phyloP scores from a whole-genome alignment of 306 rosid genomes.

The Vigna mungo region DNA sequence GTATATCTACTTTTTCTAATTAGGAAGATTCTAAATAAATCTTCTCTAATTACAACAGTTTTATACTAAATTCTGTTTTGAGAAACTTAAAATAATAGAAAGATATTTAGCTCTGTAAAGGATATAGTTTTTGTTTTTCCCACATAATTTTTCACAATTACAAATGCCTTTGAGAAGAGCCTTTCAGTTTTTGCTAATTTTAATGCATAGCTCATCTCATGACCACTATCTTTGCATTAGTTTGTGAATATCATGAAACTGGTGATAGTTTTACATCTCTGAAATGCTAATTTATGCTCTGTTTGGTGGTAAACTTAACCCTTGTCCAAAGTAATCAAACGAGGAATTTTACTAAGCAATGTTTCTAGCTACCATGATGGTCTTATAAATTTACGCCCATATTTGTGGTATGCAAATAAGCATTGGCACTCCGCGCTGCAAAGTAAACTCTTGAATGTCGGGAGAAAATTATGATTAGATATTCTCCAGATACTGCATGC shows the following conservation, averaged over 20 bases:
- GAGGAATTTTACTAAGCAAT: background rate
- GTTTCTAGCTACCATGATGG: constrained; percentile 13
- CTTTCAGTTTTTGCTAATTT: constrained; percentile 20
- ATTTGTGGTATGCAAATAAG: constrained; percentile 15
- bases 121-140: constrained; percentile 10
- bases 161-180: background rate
- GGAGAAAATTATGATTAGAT: background rate
- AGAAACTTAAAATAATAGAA: constrained; percentile 26
- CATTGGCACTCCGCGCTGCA: background rate
- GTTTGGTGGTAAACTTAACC: constrained; percentile 10
- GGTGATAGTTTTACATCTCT: background rate
- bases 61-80: constrained; percentile 29
- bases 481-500: constrained; percentile 6
- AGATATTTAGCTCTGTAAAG: constrained; percentile 6
- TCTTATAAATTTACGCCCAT: constrained; percentile 1
- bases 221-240: constrained; percentile 3
- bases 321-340: constrained; percentile 11
- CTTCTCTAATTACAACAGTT: too few species aligned
- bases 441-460: background rate
- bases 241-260: background rate
- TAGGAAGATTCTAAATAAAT: too few species aligned
- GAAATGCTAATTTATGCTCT: constrained; percentile 9
- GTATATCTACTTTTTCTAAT: too few species aligned
- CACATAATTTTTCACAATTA: constrained; percentile 16
- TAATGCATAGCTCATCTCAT: constrained; percentile 24